A percentile compares a stretch with the other conserved stretches of the same genome.
Evolutionary conservation across 139 green algal genomes (phyloP).

Genomic region (Asterochloris erici): DNA sequence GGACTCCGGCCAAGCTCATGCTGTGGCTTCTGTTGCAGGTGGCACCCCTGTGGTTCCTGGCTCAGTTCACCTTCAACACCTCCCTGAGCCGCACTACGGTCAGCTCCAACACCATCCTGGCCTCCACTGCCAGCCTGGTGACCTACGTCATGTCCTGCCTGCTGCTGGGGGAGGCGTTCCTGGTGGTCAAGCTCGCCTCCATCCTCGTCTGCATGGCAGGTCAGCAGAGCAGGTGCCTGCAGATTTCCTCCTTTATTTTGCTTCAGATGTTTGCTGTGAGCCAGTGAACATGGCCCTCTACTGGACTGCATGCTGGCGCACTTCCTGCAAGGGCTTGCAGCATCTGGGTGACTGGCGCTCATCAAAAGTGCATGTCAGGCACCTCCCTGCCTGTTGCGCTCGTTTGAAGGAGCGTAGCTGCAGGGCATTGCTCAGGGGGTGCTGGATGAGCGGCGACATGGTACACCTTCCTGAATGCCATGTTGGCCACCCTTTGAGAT

Average conservation of each 20-base stretch:
- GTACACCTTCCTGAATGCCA: no score
- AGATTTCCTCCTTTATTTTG: neutral
- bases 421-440: no score
- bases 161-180: slow-evolving; percentile 55
- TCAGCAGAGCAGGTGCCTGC: slow-evolving; percentile 18
- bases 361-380: no score
- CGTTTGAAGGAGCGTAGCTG: no score
- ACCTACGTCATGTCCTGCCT: slow-evolving; percentile 73
- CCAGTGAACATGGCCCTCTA: no score
- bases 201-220: slow-evolving; percentile 74
- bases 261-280: no score
- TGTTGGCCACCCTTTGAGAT: neutral
- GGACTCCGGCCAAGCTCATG: neutral
- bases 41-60: slow-evolving; percentile 86
- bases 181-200: slow-evolving; percentile 60
- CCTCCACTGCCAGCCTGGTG: slow-evolving; percentile 83
- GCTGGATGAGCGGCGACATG: no score
- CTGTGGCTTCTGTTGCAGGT: slow-evolving; percentile 31
- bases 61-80: slow-evolving; percentile 89
- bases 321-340: no score
- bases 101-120: slow-evolving; percentile 96
- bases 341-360: no score
- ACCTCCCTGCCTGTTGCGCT: no score
- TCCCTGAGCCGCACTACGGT: slow-evolving; percentile 81
- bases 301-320: no score